Percentiles rank a stretch among this genome's conserved stretches.
Conservation (phyloP, 768 basidiomycete species). For the Mycena filopes region DNA sequence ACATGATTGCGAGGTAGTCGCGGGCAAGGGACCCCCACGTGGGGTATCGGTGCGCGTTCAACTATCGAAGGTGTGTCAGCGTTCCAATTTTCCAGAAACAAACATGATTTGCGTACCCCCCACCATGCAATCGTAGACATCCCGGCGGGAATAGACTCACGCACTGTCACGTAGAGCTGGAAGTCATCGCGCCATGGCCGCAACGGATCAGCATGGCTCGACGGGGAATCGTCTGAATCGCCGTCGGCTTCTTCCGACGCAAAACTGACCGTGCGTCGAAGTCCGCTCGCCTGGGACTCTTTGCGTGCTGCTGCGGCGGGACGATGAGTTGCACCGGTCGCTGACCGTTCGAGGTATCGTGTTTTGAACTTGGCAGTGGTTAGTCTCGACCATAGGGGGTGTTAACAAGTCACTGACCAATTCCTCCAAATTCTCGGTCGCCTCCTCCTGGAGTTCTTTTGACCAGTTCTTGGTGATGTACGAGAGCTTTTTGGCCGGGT, state of each 20-base stretch:
- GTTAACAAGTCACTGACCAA: background rate
- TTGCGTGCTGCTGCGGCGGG: background rate
- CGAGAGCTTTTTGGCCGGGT: too few species aligned
- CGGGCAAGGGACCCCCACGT: constrained; percentile 48
- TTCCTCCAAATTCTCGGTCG: too few species aligned
- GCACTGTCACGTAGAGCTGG: background rate
- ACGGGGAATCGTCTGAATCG: background rate
- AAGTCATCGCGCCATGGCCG: constrained; percentile 1
- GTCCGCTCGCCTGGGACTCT: background rate
- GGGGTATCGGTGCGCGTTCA: constrained; percentile 36
- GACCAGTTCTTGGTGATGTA: too few species aligned
- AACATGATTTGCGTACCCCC: background rate
- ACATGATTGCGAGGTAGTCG: constrained; percentile 52
- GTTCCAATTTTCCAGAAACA: too few species aligned
- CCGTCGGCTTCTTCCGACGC: background rate
- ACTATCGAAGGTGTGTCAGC: background rate
- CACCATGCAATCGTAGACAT: constrained; percentile 1
- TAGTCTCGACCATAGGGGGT: too few species aligned
- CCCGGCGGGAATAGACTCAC: background rate
- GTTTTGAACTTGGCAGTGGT: background rate
- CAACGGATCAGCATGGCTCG: background rate
- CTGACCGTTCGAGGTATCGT: background rate
- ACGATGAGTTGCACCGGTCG: background rate
- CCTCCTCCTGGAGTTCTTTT: too few species aligned
- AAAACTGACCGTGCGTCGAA: background rate